A percentile compares a stretch with the other conserved stretches of the same genome.
Evolutionary conservation across 257 asterid species (phyloP).

Genomic region (Sherardia arvensis): DNA sequence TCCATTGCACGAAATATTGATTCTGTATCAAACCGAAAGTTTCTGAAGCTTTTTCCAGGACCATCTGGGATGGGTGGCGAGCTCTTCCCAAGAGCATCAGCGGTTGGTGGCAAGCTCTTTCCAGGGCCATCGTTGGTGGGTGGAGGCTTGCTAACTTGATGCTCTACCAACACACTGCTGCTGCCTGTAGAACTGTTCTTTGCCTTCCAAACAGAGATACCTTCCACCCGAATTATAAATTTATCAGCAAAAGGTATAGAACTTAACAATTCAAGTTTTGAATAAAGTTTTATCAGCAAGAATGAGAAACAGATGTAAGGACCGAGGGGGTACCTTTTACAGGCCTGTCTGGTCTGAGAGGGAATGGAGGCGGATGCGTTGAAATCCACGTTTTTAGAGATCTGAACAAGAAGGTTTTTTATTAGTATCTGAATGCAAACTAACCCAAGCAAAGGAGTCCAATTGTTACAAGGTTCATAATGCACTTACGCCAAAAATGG

Average conservation of each 20-base stretch:
- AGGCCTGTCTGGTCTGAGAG: slow-evolving; percentile 54
- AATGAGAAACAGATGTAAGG: neutral
- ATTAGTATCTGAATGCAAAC: neutral
- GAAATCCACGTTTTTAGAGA: slow-evolving; percentile 72
- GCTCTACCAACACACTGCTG: slow-evolving; percentile 36
- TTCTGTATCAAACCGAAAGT: slow-evolving; percentile 58
- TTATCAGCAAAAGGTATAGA: slow-evolving; percentile 6
- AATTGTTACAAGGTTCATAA: slow-evolving; percentile 10
- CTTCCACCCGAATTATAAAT: slow-evolving; percentile 27
- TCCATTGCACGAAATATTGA: slow-evolving; percentile 58
- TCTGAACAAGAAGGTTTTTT: slow-evolving; percentile 27
- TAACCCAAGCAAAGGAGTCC: neutral
- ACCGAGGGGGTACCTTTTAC: slow-evolving; percentile 38
- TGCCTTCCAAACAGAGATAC: slow-evolving; percentile 64
- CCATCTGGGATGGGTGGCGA: slow-evolving; percentile 22
- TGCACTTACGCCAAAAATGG: slow-evolving; percentile 64
- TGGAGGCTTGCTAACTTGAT: slow-evolving; percentile 35
- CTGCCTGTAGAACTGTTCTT: slow-evolving; percentile 48
- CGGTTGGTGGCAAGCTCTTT: neutral
- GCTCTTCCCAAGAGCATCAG: neutral
- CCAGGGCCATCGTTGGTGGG: neutral
- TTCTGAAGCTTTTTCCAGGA: slow-evolving; percentile 58
- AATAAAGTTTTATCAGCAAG: neutral
- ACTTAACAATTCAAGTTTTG: neutral
- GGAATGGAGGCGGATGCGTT: slow-evolving; percentile 48